Evolutionary conservation across 2,329 filamentous ascomycete species (phyloP), one percentile per base, ranked within the genome.

Genomic region (Didymella sp.): DNA sequence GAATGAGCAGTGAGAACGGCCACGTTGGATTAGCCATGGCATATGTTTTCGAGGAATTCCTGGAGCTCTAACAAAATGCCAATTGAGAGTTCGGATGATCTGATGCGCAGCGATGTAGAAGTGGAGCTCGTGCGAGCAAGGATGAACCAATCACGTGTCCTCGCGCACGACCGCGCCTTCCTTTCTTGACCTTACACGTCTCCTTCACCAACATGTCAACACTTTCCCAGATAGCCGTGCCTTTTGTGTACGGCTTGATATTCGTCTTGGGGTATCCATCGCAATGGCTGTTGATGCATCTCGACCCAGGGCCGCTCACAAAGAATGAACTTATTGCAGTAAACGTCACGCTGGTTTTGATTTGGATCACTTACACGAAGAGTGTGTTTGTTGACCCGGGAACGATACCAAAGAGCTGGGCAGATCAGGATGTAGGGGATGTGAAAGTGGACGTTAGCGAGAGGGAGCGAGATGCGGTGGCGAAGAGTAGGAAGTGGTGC

Each of bases 351-450:
- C 80, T 93, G 17, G 64, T 81, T 17, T 84, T 84, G 61, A 81
- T 92, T 19, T 88, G 89, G 81, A 84, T 85, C 69, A 88, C 86
- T 47, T 95, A 94, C 78, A 87, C 85, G 71, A 77, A 83, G 60
- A 79, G 84, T n/a, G 87, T 86, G 56, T 80, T 79, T 51, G 84
- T 84, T 44, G 80, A 88, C 67, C 83, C 86, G 0, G 86, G 86
- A 0, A 76, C 68, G 8, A 78, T 87, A 11, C 82, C 84, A 0
- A 72, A 72, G 24, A 61, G 64, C 11, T 63, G 67, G 66, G 50
- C 28, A 25, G 54, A 59, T 24, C 44, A 61, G 51, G 59, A 61
- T 33, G 17, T 54, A 21, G 49, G 21, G 7, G 25, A 43, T 38
- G 35, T 42, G 28, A 44, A 59, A 21, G 24, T 27, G 11, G 44